Evolutionary conservation across 1,284 basidiomycete genomes (phyloP), one percentile per base, ranked within the genome.

Genomic region (Tilletia caries): DNA sequence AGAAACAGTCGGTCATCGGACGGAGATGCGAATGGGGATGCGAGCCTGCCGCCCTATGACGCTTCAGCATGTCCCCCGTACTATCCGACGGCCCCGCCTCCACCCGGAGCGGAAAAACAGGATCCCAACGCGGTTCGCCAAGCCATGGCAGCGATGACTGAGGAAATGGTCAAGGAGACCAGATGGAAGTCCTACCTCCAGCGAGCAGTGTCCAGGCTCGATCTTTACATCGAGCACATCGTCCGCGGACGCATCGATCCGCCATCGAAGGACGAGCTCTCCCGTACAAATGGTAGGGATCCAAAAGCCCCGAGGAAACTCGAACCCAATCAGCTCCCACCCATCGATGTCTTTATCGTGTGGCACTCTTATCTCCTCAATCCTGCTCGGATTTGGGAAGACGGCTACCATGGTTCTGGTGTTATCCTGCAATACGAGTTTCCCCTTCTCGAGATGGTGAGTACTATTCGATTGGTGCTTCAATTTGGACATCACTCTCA

Each of bases 331-430:
- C 58, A 34, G 1, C 68, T 79, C 8, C 78, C 78, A 2, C 78
- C 75, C 13, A 37, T 79, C 66, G 76, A 79, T 43, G 76, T 79
- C 4, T 70, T 70, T 3, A 71, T 79, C 46, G 67, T 79, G 66
- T 77, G 76, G 27, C 78, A 78, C 37, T 54, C 71, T 10, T 79
- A 76, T 29, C 29, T 52, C 23, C 52, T 70, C 50, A 69, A 69
- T 33, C 68, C 68, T 1, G 41, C 64, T 12, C 64, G 68, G 18
- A 20, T 44, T 18, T 32, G 37, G 43, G 68, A 69, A 46, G 68
- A 69, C 52, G 62, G 27, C 8, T 32, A 50, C 65, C 68, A 29
- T 10, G 32, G 32, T 5, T 15, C 29, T 29, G 20, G 18, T 5
- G 58, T 23, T 20, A 13, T 62, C 29, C 29, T 62, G 29, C 27